phyloP scores from a whole-genome alignment of 257 asterid species.

The Nicotiana benthamiana region DNA sequence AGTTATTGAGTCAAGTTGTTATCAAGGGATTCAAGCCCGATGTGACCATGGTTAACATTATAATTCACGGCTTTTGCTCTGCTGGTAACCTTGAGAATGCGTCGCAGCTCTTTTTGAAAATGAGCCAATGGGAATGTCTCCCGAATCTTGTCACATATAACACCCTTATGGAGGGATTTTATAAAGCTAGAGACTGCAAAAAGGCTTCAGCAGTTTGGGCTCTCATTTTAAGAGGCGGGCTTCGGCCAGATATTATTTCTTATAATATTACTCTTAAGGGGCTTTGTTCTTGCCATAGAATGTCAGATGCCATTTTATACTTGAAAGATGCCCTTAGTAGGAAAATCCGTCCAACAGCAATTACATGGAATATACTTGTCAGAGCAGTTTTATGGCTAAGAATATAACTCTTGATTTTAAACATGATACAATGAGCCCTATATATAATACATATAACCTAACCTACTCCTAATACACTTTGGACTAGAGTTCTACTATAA shows the following conservation, averaged over 20 bases:
- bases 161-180: constrained; percentile 91
- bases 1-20: constrained; percentile 53
- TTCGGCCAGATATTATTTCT: constrained; percentile 72
- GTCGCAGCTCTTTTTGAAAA: constrained; percentile 50
- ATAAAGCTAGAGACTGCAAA: constrained; percentile 51
- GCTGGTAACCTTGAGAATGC: constrained; percentile 50
- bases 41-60: constrained; percentile 78
- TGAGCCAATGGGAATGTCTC: constrained; percentile 44
- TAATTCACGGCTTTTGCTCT: constrained; percentile 89
- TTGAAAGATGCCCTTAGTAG: constrained; percentile 55
- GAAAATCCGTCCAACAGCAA: constrained; percentile 52
- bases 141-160: constrained; percentile 79
- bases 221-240: constrained; percentile 59
- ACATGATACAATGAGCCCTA: too few relatives aligned
- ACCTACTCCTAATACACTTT: too few relatives aligned
- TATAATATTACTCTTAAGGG: constrained; percentile 87
- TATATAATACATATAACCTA: too few relatives aligned
- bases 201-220: constrained; percentile 75
- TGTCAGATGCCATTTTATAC: constrained; percentile 48
- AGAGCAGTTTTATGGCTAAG: constrained; percentile 62
- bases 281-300: constrained; percentile 65
- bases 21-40: constrained; percentile 61
- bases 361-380: constrained; percentile 92
- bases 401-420: too few relatives aligned
- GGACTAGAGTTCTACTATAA: too few relatives aligned